These are phyloP conservation scores for Colletotrichum filicis DNA, from an alignment of 2,329 filamentous ascomycete species.

Conservation along the genomic window DNA sequence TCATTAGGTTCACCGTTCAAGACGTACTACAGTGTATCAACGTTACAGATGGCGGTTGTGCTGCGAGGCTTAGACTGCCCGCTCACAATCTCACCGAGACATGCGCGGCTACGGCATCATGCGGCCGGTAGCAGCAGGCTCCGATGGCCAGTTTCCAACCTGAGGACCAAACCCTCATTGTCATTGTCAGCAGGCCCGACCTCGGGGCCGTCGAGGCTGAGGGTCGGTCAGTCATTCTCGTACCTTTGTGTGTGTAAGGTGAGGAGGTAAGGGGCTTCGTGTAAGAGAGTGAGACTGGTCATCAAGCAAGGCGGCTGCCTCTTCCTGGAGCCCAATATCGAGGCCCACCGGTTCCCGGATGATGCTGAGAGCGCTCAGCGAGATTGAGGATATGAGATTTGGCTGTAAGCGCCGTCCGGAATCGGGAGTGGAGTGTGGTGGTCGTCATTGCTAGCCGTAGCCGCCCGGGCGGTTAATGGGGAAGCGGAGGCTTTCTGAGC, in stretches of 20 bases:
- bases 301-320: constrained; percentile 14
- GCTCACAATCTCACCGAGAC: neutral
- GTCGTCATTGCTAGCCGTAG: constrained; percentile 10
- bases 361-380: neutral
- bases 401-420: constrained; percentile 34
- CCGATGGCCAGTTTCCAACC: neutral
- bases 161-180: neutral
- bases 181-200: constrained; percentile 18
- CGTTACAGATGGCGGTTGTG: constrained; percentile 6
- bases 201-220: constrained; percentile 14
- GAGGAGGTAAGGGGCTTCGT: neutral
- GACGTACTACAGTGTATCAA: neutral
- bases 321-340: neutral
- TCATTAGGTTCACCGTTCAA: neutral
- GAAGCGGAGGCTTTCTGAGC: neutral
- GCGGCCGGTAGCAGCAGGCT: neutral
- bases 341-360: neutral
- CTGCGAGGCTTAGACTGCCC: neutral
- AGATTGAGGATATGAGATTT: neutral
- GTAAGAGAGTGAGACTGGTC: constrained; percentile 25
- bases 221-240: neutral
- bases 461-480: constrained; percentile 36
- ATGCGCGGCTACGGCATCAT: constrained; percentile 9
- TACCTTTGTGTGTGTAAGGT: neutral
- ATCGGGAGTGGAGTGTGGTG: neutral